Evolutionary conservation across 179 eudicot species (phyloP).

Genomic region (Patellifolia procumbens): DNA sequence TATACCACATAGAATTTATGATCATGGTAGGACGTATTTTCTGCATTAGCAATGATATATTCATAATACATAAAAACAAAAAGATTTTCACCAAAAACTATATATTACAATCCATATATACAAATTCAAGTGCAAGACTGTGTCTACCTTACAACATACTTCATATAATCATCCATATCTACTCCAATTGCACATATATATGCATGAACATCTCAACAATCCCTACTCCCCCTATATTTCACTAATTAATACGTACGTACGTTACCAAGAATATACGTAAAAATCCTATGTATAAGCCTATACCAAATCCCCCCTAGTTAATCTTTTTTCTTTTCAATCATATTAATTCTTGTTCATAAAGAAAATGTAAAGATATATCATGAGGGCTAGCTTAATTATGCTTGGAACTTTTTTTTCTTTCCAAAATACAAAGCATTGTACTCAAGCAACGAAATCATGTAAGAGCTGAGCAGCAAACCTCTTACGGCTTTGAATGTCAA

Average conservation of each 20-base stretch:
- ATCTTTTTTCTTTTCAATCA: neutral
- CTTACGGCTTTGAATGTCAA: constrained; percentile 47
- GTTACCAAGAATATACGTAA: neutral
- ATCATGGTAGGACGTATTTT: no score
- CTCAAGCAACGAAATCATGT: constrained; percentile 50
- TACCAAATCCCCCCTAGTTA: constrained; percentile 13
- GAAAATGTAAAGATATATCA: neutral
- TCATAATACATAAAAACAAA: neutral
- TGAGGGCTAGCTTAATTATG: neutral
- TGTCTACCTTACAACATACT: constrained; percentile 2
- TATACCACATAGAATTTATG: no score
- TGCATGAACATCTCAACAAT: constrained; percentile 8
- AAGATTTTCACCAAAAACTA: constrained; percentile 13
- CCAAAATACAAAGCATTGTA: neutral
- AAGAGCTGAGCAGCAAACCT: constrained; percentile 56
- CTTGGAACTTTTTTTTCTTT: neutral
- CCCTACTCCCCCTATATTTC: constrained; percentile 13
- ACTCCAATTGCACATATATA: constrained; percentile 2
- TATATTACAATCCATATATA: constrained; percentile 29
- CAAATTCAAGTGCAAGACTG: constrained; percentile 14
- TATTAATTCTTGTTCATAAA: neutral
- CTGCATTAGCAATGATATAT: neutral
- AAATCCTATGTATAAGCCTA: constrained; percentile 22
- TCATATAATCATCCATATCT: neutral
- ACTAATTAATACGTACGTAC: neutral